Conservation (phyloP, 2,329 filamentous ascomycete genomes). For the Cladosporium austrohemisphaericum region DNA sequence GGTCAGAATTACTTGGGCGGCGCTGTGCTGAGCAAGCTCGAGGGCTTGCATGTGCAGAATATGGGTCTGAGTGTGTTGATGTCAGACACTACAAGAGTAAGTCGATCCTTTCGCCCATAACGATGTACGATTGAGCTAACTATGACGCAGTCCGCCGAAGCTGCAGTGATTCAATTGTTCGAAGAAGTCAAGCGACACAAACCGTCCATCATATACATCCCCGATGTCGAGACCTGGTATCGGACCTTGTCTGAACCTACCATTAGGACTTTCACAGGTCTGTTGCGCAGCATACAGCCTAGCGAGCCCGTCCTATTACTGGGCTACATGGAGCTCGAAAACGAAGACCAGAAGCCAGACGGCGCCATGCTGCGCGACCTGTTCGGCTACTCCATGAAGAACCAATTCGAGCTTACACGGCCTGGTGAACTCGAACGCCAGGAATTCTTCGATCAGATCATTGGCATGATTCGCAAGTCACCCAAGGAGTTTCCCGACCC, state of each 20-base stretch:
- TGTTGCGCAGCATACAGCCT: conserved; percentile 78
- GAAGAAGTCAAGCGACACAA: conserved; percentile 91
- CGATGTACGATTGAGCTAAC: too few relatives aligned
- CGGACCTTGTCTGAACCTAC: conserved; percentile 60
- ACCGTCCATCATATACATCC: conserved; percentile 92
- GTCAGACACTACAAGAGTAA: conserved; percentile 69
- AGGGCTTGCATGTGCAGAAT: conserved; percentile 89
- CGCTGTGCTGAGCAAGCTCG: conserved; percentile 83
- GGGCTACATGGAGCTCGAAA: conserved; percentile 68
- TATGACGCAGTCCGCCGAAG: conserved; percentile 63
- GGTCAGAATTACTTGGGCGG: conserved; percentile 85
- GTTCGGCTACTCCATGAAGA: conserved; percentile 81
- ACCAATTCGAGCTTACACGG: conserved; percentile 65
- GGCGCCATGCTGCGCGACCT: conserved; percentile 66
- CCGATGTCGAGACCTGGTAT: conserved; percentile 86
- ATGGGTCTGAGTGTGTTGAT: conserved; percentile 87
- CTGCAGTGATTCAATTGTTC: conserved; percentile 85
- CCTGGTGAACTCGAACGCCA: conserved; percentile 62
- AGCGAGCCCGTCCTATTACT: conserved; percentile 86
- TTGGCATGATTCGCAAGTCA: conserved; percentile 71
- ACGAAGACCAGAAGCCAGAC: conserved; percentile 53
- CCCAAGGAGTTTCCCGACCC: conserved; percentile 86
- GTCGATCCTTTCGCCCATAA: conserved; percentile 37
- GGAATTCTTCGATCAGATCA: conserved; percentile 74
- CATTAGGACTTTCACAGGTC: conserved; percentile 76